Percentiles rank a stretch among this genome's conserved stretches.
Conservation (phyloP, 2,329 filamentous ascomycete species). For the Fusarium fujikuroi region DNA sequence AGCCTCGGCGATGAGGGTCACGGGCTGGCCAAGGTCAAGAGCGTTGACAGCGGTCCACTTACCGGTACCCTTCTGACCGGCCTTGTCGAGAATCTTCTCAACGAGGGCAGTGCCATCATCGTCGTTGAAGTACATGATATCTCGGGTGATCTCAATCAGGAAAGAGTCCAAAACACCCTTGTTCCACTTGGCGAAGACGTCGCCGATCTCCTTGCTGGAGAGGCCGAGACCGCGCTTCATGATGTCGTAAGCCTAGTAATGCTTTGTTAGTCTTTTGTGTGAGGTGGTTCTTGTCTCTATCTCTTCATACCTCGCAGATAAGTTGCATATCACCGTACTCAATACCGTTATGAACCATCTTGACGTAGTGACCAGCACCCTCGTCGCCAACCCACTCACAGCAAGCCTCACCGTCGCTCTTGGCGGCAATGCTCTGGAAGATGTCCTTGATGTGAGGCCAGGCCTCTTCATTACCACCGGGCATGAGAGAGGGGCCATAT, state of each 20-base stretch:
- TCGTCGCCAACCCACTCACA: slow-evolving; percentile 99
- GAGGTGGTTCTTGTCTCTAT: not conserved
- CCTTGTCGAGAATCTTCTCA: slow-evolving; percentile 99
- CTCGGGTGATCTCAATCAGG: slow-evolving; percentile 98
- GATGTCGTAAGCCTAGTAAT: slow-evolving; percentile 91
- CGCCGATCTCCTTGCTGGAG: slow-evolving; percentile 92
- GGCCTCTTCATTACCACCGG: slow-evolving; percentile 96
- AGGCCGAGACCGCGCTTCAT: slow-evolving; percentile 97
- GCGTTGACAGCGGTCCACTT: slow-evolving; percentile 99
- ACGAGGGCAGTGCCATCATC: slow-evolving; percentile 90
- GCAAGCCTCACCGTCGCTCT: slow-evolving; percentile 96
- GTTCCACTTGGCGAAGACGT: slow-evolving; percentile 97
- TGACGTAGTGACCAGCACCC: slow-evolving; percentile 99
- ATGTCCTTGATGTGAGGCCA: slow-evolving; percentile 99
- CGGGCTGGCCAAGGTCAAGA: slow-evolving; percentile 97
- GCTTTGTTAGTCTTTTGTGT: slow-evolving; percentile 32
- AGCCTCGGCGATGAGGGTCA: slow-evolving; percentile 96
- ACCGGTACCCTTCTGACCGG: slow-evolving; percentile 98
- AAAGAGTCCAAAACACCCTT: slow-evolving; percentile 98
- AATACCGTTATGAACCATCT: slow-evolving; percentile 99
- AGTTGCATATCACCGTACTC: slow-evolving; percentile 99
- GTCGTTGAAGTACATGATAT: slow-evolving; percentile 98
- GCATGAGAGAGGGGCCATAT: slow-evolving; percentile 98
- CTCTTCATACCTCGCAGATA: slow-evolving; percentile 86
- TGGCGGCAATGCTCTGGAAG: slow-evolving; percentile 97